Conservation (phyloP, 2,329 filamentous ascomycete genomes). For the Neurospora sp. region DNA sequence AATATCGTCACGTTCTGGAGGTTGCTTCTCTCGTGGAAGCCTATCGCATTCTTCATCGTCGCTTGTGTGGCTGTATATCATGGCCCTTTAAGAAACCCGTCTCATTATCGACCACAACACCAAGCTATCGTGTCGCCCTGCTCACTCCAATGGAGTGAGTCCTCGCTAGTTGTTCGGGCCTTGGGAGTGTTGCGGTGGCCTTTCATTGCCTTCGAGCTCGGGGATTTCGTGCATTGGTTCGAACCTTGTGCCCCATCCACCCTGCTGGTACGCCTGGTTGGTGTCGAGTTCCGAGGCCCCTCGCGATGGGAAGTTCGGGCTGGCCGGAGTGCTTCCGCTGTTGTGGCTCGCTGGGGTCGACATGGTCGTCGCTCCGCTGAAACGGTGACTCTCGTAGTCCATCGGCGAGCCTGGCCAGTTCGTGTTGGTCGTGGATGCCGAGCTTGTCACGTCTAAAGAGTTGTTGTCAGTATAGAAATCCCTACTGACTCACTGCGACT, state of each 20-base stretch:
- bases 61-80: neutral
- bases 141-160: neutral
- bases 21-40: neutral
- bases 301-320: neutral
- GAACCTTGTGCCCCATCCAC: neutral
- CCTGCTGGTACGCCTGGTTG: neutral
- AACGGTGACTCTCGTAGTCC: neutral
- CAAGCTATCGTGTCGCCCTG: neutral
- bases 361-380: neutral
- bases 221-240: neutral
- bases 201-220: neutral
- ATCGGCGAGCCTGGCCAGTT: neutral
- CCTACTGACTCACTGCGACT: neutral
- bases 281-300: neutral
- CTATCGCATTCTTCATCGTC: neutral
- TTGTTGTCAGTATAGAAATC: neutral
- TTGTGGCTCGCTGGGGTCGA: neutral
- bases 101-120: neutral
- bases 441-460: neutral
- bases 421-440: neutral
- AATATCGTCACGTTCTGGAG: neutral
- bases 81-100: neutral
- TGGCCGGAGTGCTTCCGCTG: neutral
- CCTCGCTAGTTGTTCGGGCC: neutral
- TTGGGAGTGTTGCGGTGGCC: neutral